These are phyloP conservation scores for Botrytis galanthina DNA, from an alignment of 2,329 filamentous ascomycete genomes.

Conservation along the genomic window DNA sequence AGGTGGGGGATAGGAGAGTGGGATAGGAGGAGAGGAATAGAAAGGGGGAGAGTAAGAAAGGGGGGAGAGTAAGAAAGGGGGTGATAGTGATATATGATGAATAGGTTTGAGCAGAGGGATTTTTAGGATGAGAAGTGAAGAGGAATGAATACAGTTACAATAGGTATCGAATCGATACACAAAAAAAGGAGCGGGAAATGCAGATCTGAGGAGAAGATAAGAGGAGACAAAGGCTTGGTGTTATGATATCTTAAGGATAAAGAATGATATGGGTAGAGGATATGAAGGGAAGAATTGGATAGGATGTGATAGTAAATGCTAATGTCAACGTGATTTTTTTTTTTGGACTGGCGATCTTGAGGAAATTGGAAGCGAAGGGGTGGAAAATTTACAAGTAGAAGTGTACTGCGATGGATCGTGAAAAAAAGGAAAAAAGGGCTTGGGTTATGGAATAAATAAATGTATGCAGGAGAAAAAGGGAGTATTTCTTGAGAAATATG, in stretches of 20 bases:
- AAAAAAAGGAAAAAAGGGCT: background rate
- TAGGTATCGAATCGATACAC: background rate
- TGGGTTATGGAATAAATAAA: background rate
- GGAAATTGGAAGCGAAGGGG: background rate
- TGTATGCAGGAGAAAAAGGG: background rate
- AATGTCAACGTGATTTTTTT: background rate
- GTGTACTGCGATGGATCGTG: too few relatives aligned
- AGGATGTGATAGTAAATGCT: background rate
- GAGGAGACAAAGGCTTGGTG: background rate
- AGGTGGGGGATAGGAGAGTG: too few relatives aligned
- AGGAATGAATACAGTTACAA: accelerated
- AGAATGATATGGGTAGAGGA: background rate
- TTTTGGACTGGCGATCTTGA: background rate
- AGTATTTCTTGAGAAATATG: background rate
- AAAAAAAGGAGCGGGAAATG: background rate
- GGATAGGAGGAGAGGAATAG: too few relatives aligned
- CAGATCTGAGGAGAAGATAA: background rate
- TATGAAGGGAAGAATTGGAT: accelerated
- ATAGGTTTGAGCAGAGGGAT: accelerated
- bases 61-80: too few relatives aligned
- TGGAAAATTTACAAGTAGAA: background rate
- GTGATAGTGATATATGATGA: too few relatives aligned
- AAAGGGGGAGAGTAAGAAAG: too few relatives aligned
- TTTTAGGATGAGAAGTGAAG: accelerated
- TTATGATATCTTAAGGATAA: background rate